Percentiles rank a stretch among this genome's conserved stretches.
Conservation (phyloP, 371 early-diverging fungal genomes). For the Dinochytrium kinnereticum region DNA sequence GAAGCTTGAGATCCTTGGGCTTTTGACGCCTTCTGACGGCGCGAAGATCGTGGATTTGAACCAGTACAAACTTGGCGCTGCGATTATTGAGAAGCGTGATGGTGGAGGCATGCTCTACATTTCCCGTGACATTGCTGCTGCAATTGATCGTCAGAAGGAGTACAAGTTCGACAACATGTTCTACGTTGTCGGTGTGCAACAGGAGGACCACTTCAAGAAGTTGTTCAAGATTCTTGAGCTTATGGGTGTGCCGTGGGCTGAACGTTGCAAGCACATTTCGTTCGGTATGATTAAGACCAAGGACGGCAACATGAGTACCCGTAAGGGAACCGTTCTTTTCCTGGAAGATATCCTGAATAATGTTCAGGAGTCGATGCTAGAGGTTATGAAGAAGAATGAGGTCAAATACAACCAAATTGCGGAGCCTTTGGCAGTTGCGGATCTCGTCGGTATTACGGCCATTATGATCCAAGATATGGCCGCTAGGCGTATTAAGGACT, state of each 20-base stretch:
- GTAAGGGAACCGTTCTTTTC: slow-evolving; percentile 98
- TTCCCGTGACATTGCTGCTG: slow-evolving; percentile 99
- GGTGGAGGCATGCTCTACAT: slow-evolving; percentile 95
- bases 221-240: slow-evolving; percentile 92
- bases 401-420: slow-evolving; percentile 84
- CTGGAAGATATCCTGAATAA: slow-evolving; percentile 96
- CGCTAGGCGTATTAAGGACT: slow-evolving; percentile 96
- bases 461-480: slow-evolving; percentile 97
- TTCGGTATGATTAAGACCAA: slow-evolving; percentile 93
- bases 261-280: slow-evolving; percentile 88
- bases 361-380: slow-evolving; percentile 91
- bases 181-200: slow-evolving; percentile 96
- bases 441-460: slow-evolving; percentile 80
- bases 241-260: slow-evolving; percentile 80
- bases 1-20: slow-evolving; percentile 69
- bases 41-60: slow-evolving; percentile 88
- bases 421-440: slow-evolving; percentile 78
- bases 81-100: slow-evolving; percentile 93
- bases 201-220: slow-evolving; percentile 96
- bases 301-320: slow-evolving; percentile 94
- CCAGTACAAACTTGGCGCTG: slow-evolving; percentile 81
- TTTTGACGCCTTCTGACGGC: slow-evolving; percentile 82
- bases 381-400: slow-evolving; percentile 91
- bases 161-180: slow-evolving; percentile 94
- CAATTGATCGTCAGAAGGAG: slow-evolving; percentile 87